Percentiles rank a stretch among this genome's conserved stretches.
Conservation (phyloP, 2,329 filamentous ascomycete species). For the Lithohypha guttulata region DNA sequence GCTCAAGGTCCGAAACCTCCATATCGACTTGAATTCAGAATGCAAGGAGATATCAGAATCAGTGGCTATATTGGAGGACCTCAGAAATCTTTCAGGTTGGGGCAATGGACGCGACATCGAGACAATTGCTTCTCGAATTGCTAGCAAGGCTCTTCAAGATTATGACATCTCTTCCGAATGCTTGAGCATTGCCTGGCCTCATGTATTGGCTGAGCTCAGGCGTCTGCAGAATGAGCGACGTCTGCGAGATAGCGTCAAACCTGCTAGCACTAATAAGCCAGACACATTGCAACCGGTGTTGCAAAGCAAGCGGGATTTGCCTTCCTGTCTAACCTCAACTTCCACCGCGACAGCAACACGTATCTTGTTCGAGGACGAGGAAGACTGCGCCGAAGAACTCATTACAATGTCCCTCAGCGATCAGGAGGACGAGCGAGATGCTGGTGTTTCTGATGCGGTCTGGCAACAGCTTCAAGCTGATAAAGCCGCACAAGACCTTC, state of each 20-base stretch:
- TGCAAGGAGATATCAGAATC: slow-evolving; percentile 4
- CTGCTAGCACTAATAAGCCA: too few relatives aligned
- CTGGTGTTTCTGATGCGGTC: slow-evolving; percentile 20
- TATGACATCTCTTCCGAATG: background rate
- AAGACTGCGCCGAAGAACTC: too few relatives aligned
- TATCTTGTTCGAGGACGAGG: too few relatives aligned
- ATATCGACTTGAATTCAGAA: background rate
- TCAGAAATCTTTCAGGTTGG: slow-evolving; percentile 8
- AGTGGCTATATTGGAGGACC: slow-evolving; percentile 7
- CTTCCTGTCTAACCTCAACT: too few relatives aligned
- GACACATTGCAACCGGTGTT: too few relatives aligned
- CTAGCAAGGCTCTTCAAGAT: slow-evolving; percentile 2
- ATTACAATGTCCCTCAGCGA: background rate
- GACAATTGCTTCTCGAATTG: slow-evolving; percentile 7
- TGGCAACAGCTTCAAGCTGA: slow-evolving; percentile 22
- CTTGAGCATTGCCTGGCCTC: background rate
- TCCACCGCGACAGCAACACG: too few relatives aligned
- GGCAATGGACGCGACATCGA: slow-evolving; percentile 14
- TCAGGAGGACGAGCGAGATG: slow-evolving; percentile 14
- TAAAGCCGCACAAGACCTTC: slow-evolving; percentile 7
- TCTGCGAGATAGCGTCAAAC: too few relatives aligned
- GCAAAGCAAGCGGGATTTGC: too few relatives aligned
- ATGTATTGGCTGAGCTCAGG: background rate
- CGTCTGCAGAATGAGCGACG: background rate
- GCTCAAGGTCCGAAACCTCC: slow-evolving; percentile 4